Base-by-base conservation (phyloP, 192 early-diverging fungal genomes). In the Linnemannia exigua region DNA sequence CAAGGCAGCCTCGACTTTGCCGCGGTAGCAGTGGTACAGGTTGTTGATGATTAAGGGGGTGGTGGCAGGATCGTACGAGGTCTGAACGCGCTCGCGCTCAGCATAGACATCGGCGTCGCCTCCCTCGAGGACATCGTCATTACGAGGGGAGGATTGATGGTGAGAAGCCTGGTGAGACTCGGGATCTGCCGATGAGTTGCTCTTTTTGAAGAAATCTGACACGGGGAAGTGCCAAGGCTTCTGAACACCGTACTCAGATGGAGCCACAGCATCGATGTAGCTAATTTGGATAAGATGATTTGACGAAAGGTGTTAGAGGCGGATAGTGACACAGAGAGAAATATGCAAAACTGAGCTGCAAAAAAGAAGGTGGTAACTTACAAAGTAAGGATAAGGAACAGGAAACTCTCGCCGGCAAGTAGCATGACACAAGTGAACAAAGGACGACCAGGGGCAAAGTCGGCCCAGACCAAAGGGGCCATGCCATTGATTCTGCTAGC, bases 201-300 rank as follows among this genome's bases (percentile, higher is more conserved):
- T 25, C 35, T 37, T 76, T 12, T 77, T 76, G 75, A 87, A 80
- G 22, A 80, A 44, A 12, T 37, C 15, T 2, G 79, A 50, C n/a
- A 87, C 51, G 2, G 79, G 79, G 50, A 87, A 87, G 67, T 87
- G 75, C 85, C 85, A 87, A 16, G 85, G 85, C 70, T 77, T 87
- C 17, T 79, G 79, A 38, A 81, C 85, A 67, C 79, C 85, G 41
- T 87, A 81, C 71, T 87, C 79, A n/a, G 85, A 81, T 1, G 79
- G 85, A 14, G 63, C 70, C 0, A 87, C 79, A 3, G 83, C 83
- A 31, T 84, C 82, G 35, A 84, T 58, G 9, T 84, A 84, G 33
- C 82, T 84, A 67, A 19, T 19, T 31, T 50, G 25, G 4, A 58
- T 37, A 16, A 19, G 17, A 41, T 25, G 16, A 51, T 5, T 36